Evolutionary conservation across 2,329 filamentous ascomycete species (phyloP), one percentile per base, ranked within the genome.

Genomic region (Colletotrichum noveboracense): DNA sequence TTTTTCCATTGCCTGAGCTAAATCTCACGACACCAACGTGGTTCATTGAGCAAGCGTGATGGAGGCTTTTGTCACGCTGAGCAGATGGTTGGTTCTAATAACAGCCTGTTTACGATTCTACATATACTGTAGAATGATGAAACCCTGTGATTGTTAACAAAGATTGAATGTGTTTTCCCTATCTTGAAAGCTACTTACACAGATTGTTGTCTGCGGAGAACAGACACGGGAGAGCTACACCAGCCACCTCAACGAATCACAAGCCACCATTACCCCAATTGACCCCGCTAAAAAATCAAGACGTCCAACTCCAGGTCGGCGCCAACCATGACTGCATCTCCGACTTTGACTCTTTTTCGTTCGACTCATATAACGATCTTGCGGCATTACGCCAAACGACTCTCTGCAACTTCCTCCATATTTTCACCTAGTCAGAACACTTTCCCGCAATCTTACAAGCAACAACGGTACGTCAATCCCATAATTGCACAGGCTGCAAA

Each of bases 281-380:
- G 61, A 64, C 61, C 34, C 61, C 61, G 32, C 73, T 43, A 52
- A 64, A 43, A 60, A 52, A 48, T 16, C 21, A 52, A 52, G 55
- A 75, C 43, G 56, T 55, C 38, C 14, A 52, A 30, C 30, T 52
- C n/a, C 10, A 52, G n/a, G 43, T 61, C 55, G 55, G 55, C 55
- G 55, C 55, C 55, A 58, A 58, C 55, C 55, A n/a, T 30, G 55
- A 26, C 55, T 26, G 21, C 16, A 16, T 16, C 21, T 26, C 24
- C 55, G 55, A 58, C 26, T 21, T 30, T 58, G 24, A 58, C 55
- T 58, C 55, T 28, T 58, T 28, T 58, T 61, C 26, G 28, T 21
- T 61, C 28, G 55, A 58, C 55, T 10, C 55, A 28, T 21, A 58
- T 5, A 28, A 26, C 55, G 9, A 26, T 16, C 6, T 6, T 26